Percentiles rank a stretch among this genome's conserved stretches.
Evolutionary conservation across 2,329 filamentous ascomycete genomes (phyloP).

Genomic region (Madurella fahalii): DNA sequence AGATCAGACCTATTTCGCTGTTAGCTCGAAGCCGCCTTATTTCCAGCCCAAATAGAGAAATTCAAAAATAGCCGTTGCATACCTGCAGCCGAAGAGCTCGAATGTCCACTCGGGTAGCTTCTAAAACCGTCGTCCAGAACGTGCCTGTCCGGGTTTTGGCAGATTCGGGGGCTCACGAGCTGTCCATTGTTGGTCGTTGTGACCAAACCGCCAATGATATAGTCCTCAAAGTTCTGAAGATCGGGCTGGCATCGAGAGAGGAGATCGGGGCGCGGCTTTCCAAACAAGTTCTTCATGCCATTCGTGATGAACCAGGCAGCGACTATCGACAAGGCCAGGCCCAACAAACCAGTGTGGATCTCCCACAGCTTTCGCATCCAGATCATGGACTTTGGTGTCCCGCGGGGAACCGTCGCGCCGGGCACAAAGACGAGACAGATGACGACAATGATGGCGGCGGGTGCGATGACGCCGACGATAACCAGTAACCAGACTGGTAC

Average conservation of each 20-base stretch:
- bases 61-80: constrained; percentile 46
- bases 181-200: constrained; percentile 53
- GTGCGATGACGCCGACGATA: constrained; percentile 59
- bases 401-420: constrained; percentile 60
- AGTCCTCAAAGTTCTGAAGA: constrained; percentile 53
- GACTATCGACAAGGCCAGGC: constrained; percentile 68
- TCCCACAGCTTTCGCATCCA: constrained; percentile 89
- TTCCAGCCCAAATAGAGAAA: not conserved
- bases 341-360: constrained; percentile 79
- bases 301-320: constrained; percentile 76
- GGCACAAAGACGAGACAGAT: constrained; percentile 69
- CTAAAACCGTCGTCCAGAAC: constrained; percentile 77
- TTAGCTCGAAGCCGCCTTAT: not conserved
- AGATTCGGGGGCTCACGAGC: constrained; percentile 74
- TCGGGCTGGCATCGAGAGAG: constrained; percentile 77
- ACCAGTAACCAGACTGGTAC: constrained; percentile 64
- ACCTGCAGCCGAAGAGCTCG: constrained; percentile 43
- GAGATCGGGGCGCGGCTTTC: constrained; percentile 74
- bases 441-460: constrained; percentile 63
- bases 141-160: constrained; percentile 57
- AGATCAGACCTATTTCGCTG: constrained; percentile 65
- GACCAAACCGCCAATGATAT: constrained; percentile 60
- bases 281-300: constrained; percentile 75
- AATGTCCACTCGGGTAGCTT: constrained; percentile 74
- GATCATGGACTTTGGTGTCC: constrained; percentile 60